phyloP scores from a whole-genome alignment of 768 basidiomycete genomes.

The Pholiota microspora region DNA sequence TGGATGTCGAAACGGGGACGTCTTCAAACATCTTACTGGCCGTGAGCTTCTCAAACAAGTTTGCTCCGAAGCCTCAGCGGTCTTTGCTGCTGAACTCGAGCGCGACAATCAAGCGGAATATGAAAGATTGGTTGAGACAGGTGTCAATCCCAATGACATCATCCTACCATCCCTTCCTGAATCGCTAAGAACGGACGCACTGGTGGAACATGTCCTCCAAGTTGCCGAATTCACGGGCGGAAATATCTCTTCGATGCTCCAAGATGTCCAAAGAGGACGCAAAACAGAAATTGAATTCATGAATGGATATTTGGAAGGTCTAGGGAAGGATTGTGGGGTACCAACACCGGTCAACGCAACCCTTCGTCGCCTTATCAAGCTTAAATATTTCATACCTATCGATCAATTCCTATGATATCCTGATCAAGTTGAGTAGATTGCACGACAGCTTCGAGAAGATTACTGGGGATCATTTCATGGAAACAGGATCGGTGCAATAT shows the following conservation, averaged over 20 bases:
- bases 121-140: conserved; percentile 25
- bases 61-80: conserved; percentile 68
- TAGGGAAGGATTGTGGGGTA: conserved; percentile 59
- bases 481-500: no score
- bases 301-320: conserved; percentile 73
- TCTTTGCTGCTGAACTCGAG: conserved; percentile 53
- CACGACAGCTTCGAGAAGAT: background rate
- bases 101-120: conserved; percentile 38
- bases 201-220: conserved; percentile 56
- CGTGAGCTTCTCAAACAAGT: conserved; percentile 46
- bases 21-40: conserved; percentile 49
- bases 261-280: conserved; percentile 60
- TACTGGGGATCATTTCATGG: no score
- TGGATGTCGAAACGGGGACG: conserved; percentile 75
- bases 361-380: conserved; percentile 57
- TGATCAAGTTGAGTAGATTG: background rate
- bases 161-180: conserved; percentile 41
- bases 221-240: conserved; percentile 55
- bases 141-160: conserved; percentile 23
- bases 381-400: conserved; percentile 55
- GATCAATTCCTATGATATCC: conserved; percentile 36
- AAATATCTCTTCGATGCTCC: conserved; percentile 82
- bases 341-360: conserved; percentile 54
- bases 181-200: conserved; percentile 38
- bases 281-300: conserved; percentile 79